Evolutionary conservation across 768 basidiomycete species (phyloP), one percentile per base, ranked within the genome.

Genomic region (Inosperma sp.): DNA sequence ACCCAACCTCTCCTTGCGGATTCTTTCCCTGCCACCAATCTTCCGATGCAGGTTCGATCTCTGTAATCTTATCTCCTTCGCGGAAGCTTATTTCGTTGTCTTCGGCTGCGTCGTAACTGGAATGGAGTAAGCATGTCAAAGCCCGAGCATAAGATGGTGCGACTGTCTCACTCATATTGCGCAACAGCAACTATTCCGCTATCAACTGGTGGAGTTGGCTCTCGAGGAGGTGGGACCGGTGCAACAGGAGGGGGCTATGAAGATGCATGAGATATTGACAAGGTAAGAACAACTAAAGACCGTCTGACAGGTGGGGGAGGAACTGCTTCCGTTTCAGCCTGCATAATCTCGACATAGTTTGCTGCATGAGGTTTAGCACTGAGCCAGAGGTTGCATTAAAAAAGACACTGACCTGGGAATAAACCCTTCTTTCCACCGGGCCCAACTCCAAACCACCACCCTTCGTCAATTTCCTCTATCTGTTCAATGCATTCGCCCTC

Each of bases 361-460:
- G 92, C 88, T 85, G 55, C 26, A 31, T 30, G 29, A 14, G 37
- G 22, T 52, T 7, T 50, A 48, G 16, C 17, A 44, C 34, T 13
- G 7, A 10, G 16, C n/a, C 30, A 17, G 27, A 23, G n/a, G 27
- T 21, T 25, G 48, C 40, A 31, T 14, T 31, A 34, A 48, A 45
- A 12, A n/a, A 48, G 10, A 47, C 6, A 62, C 77, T 19, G 57
- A 90, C 88, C 79, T 52, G 93, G 93, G 82, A 95, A 96, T 26
- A 94, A 66, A 7, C 93, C 94, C 5, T 68, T 73, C 71, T 86
- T 84, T 5, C 91, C 92, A 19, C 73, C 77, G 34, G 74, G 68
- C 25, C 83, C 84, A 42, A 82, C 72, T 17, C 91, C 94, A 51
- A 74, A 79, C 94, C 93, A 96, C 94, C 94, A 98, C 5, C 89